phyloP scores from a whole-genome alignment of 208 protist species.

The Leishmania major region DNA sequence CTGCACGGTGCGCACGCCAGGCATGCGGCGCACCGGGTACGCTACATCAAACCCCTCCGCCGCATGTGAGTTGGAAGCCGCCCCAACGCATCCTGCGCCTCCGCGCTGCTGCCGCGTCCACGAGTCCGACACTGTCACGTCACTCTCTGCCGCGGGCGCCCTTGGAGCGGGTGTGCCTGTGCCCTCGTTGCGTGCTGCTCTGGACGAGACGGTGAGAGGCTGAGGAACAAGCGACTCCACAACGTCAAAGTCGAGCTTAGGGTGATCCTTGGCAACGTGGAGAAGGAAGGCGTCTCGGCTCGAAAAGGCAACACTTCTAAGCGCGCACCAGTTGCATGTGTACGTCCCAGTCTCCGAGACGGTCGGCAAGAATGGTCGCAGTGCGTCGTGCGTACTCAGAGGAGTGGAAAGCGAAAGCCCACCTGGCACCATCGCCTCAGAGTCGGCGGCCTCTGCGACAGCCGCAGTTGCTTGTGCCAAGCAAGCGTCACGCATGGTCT shows the following conservation, averaged over 20 bases:
- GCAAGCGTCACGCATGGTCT: background rate
- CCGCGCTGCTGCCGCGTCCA: background rate
- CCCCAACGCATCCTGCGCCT: background rate
- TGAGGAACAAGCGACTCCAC: constrained; percentile 62
- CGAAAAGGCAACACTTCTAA: constrained; percentile 35
- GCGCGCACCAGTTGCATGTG: constrained; percentile 85
- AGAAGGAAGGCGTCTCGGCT: constrained; percentile 82
- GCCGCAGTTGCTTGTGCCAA: background rate
- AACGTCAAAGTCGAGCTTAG: constrained; percentile 65
- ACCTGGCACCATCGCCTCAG: background rate
- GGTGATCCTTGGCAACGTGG: constrained; percentile 79
- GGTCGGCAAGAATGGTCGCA: constrained; percentile 48
- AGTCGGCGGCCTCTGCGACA: background rate
- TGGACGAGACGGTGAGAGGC: constrained; percentile 8
- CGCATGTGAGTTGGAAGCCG: constrained; percentile 13
- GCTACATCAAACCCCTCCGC: background rate
- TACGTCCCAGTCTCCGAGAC: constrained; percentile 59
- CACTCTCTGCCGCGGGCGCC: background rate
- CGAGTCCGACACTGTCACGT: background rate
- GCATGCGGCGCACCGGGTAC: constrained; percentile 8
- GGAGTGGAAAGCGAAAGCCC: background rate
- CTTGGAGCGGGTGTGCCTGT: background rate
- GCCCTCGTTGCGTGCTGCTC: background rate
- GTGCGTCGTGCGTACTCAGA: background rate
- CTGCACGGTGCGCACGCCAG: constrained; percentile 8